A percentile compares a stretch with the other conserved stretches of the same genome.
Conservation (phyloP, 2,329 filamentous ascomycete species). For the Aspergillus flavus region DNA sequence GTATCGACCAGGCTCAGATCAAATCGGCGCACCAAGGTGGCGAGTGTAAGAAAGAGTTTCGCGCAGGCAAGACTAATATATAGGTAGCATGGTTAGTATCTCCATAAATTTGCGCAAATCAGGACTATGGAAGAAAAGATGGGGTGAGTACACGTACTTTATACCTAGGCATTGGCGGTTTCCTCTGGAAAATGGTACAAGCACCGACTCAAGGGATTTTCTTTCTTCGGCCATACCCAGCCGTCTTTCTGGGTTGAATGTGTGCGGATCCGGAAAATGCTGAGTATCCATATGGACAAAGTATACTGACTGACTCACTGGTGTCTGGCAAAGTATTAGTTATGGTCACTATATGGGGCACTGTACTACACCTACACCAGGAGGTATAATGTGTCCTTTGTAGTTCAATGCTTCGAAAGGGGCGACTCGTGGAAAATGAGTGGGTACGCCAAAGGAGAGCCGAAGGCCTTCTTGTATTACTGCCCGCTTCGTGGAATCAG, state of each 20-base stretch:
- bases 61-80: neutral
- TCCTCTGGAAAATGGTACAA: neutral
- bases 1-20: neutral
- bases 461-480: slow-evolving; percentile 4
- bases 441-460: slow-evolving; percentile 5
- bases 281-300: neutral
- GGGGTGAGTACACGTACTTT: neutral
- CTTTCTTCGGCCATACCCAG: neutral
- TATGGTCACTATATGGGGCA: no score
- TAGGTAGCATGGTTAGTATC: neutral
- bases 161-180: neutral
- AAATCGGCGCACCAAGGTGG: neutral
- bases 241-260: neutral
- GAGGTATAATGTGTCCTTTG: neutral
- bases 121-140: neutral
- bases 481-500: slow-evolving; percentile 1
- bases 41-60: neutral
- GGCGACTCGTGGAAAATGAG: neutral
- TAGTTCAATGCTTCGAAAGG: neutral
- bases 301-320: neutral
- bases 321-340: neutral
- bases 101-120: neutral
- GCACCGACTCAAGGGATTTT: neutral
- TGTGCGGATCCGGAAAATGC: neutral
- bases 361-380: neutral